Base-by-base conservation (phyloP, 352 stramenopile genomes). In the Blastocystis sp. region DNA sequence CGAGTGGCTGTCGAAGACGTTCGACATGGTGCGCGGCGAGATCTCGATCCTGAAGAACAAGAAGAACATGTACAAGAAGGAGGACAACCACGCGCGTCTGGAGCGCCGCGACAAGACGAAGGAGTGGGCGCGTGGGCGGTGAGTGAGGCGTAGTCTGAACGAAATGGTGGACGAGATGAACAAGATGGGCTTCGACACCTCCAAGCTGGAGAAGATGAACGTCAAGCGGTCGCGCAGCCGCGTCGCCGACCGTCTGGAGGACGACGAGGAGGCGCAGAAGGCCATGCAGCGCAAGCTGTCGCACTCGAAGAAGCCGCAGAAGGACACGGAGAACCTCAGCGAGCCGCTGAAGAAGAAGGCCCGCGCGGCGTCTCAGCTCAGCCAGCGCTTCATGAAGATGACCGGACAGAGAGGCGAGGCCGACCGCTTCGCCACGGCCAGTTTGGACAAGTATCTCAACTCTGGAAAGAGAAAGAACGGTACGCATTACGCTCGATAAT, bases 41-140 rank as follows among this genome's bases (percentile, higher is more conserved):
- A 66, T 81, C 71, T 21, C 66, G 71, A 34, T 81, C 90, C 93
- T 48, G 38, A 81, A 66, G 71, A 38, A 65, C 28, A 53, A 64
- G 2, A 65, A 66, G 71, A 53, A 53, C 21, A 45, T 81, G 14
- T 45, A 81, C 19, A 65, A n/a, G 4, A 21, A 62, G 40, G 48
- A 81, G 45, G 71, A 81, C 21, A 64, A 66, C 48, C 28, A 34
- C 23, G 48, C 40, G n/a, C 59, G 64, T n/a, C 56, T 81, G 17
- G 48, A 81, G 17, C 48, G 71, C 2, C 66, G 41, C 43, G 71
- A 81, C n/a, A 38, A 81, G 71, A n/a, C 66, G 23, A 45, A 65
- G 64, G 19, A n/a, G 64, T 71, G 43, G 23, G 23, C 19, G 34
- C 10, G 62, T 17, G 10, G n/a, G 34, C 17, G 62, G 34, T 7